Evolutionary conservation across 2,329 filamentous ascomycete genomes (phyloP), one percentile per base, ranked within the genome.

Genomic region (Huntiella moniliformis): DNA sequence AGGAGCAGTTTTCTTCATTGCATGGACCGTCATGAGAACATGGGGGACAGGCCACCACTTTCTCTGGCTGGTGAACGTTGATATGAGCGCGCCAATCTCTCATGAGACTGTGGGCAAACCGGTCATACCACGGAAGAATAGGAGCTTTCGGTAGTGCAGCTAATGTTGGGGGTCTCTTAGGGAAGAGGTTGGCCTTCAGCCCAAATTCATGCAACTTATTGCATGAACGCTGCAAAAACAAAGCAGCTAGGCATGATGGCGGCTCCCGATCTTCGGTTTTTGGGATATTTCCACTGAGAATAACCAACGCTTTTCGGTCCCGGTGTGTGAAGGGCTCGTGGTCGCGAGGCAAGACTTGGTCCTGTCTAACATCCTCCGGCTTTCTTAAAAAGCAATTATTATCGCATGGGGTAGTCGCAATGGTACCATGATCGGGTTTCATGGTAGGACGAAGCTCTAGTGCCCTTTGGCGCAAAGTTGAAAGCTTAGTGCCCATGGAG

Each of bases 21-120:
- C 82, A 87, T 2, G 75, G 68, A 0, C 80, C 80, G 22, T 76
- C 70, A 54, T 87, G 82, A 44, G 68, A 68, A 54, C 82, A 87
- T 3, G 79, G 76, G 47, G 77, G 71, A 43, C 73, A 71, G 2
- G 72, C 63, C 32, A 72, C 69, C 34, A 74, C 67, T 12, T 68
- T 61, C 39, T 74, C 67, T 51, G 74, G 70, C 45, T 71, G 63
- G 51, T 74, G 67, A 3, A 67, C 70, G 40, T 64, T 61, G 8
- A 70, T 74, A 38, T 71, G 65, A 3, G 71, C 67, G 55, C 70
- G 63, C 68, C 70, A 73, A 55, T 74, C 68, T 10, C 67, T 65
- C 38, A 67, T 57, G 4, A 74, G 62, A 51, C 66, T 60, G 54
- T 74, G 75, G 52, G 64, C 70, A 45, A 65, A 63, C 11, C 71